A percentile compares a stretch with the other conserved stretches of the same genome.
phyloP scores from a whole-genome alignment of 2,329 filamentous ascomycete species.

The Lecanicillium sp. region DNA sequence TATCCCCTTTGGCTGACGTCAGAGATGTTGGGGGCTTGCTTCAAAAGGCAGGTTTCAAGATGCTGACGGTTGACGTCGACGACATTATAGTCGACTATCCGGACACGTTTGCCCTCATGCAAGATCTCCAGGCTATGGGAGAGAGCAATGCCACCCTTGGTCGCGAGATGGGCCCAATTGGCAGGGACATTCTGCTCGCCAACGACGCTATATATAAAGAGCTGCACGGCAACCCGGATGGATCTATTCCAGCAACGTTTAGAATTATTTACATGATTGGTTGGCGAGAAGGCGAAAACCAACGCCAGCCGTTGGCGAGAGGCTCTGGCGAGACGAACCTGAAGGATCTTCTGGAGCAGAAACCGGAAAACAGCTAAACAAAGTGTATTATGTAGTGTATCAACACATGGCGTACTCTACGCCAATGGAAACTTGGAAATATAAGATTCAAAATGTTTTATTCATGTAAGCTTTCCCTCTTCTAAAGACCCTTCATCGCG shows the following conservation, averaged over 20 bases:
- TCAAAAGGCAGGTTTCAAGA: slow-evolving; percentile 82
- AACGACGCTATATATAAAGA: slow-evolving; percentile 82
- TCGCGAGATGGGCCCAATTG: slow-evolving; percentile 71
- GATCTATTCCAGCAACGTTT: slow-evolving; percentile 79
- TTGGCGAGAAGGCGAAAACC: slow-evolving; percentile 78
- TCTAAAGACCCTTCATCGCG: not conserved
- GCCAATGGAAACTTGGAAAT: not conserved
- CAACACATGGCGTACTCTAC: too few relatives aligned
- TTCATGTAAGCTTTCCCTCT: slow-evolving; percentile 1
- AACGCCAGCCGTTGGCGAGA: slow-evolving; percentile 70
- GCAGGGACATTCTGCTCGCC: slow-evolving; percentile 77
- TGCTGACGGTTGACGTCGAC: slow-evolving; percentile 94
- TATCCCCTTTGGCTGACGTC: slow-evolving; percentile 87
- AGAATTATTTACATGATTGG: slow-evolving; percentile 98
- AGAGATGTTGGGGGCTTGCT: slow-evolving; percentile 83
- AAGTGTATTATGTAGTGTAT: not conserved
- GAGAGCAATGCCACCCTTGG: slow-evolving; percentile 84
- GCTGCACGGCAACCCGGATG: slow-evolving; percentile 76
- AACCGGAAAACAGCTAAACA: slow-evolving; percentile 18
- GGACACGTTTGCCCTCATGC: slow-evolving; percentile 82
- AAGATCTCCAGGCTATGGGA: slow-evolving; percentile 92
- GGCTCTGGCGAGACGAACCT: slow-evolving; percentile 83
- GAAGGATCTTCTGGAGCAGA: slow-evolving; percentile 63
- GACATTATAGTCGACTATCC: slow-evolving; percentile 96
- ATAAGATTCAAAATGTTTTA: not conserved